phyloP scores from a whole-genome alignment of 768 basidiomycete genomes.

The Mycena galericulata region DNA sequence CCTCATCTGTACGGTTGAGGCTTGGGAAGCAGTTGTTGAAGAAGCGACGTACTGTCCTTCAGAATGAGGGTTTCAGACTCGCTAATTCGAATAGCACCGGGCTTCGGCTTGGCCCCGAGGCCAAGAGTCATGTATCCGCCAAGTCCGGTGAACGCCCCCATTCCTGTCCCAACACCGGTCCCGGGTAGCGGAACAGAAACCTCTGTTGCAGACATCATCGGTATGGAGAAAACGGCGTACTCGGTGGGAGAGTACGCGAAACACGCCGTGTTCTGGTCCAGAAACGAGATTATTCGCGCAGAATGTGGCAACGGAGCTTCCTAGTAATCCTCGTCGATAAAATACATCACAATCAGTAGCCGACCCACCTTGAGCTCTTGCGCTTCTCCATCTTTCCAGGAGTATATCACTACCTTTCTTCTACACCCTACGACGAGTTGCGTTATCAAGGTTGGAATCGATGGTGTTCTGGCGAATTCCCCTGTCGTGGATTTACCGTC shows the following conservation, averaged over 20 bases:
- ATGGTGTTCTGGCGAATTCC: constrained; percentile 50
- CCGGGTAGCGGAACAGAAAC: constrained; percentile 62
- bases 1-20: constrained; percentile 63
- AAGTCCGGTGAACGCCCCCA: constrained; percentile 82
- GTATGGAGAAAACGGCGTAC: constrained; percentile 78
- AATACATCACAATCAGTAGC: background rate
- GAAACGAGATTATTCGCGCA: constrained; percentile 85
- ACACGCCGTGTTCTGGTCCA: constrained; percentile 69
- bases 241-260: constrained; percentile 87
- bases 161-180: constrained; percentile 59
- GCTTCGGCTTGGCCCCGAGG: constrained; percentile 79
- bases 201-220: constrained; percentile 67
- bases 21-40: background rate
- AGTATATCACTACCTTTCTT: constrained; percentile 85
- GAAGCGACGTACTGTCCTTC: constrained; percentile 76
- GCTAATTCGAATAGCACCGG: constrained; percentile 64
- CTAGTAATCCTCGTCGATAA: constrained; percentile 53
- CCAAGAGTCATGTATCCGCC: constrained; percentile 90
- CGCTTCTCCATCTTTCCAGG: constrained; percentile 87
- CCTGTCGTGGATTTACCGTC: constrained; percentile 42
- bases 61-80: constrained; percentile 77
- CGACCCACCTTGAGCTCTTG: constrained; percentile 73
- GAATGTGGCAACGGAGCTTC: constrained; percentile 90
- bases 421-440: constrained; percentile 87
- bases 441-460: constrained; percentile 78